Evolutionary conservation across 225 moss, liverwort and hornwort genomes (phyloP).

Genomic region (Thuidium tamariscinum): DNA sequence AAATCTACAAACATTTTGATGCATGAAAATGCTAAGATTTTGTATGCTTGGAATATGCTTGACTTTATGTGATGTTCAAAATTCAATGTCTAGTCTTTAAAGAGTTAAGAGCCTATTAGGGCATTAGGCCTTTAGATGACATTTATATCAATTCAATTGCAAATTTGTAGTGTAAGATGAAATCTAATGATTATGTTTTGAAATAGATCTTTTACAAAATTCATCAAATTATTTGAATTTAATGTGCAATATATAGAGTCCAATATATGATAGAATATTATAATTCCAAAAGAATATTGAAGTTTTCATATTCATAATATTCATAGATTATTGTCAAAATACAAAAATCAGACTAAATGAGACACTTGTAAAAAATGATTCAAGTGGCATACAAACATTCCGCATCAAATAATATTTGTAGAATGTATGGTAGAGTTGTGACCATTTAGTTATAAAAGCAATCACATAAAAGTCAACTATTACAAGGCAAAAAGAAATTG

Average conservation of each 20-base stretch:
- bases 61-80: not conserved
- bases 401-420: not conserved
- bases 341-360: not conserved
- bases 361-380: not conserved
- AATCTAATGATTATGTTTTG: not conserved
- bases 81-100: not conserved
- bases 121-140: rapidly evolving
- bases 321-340: no score
- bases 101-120: rapidly evolving
- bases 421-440: not conserved
- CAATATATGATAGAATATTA: not conserved
- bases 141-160: not conserved
- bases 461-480: not conserved
- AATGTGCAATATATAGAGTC: not conserved
- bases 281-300: not conserved
- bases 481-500: no score
- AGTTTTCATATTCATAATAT: not conserved
- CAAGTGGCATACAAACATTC: no score
- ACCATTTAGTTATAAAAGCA: not conserved
- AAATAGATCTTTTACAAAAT: not conserved
- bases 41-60: not conserved
- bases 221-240: not conserved
- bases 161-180: not conserved
- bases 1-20: not conserved
- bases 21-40: not conserved